Conservation (phyloP, 2,329 filamentous ascomycete species). For the Chrysosporium keratinophilum region DNA sequence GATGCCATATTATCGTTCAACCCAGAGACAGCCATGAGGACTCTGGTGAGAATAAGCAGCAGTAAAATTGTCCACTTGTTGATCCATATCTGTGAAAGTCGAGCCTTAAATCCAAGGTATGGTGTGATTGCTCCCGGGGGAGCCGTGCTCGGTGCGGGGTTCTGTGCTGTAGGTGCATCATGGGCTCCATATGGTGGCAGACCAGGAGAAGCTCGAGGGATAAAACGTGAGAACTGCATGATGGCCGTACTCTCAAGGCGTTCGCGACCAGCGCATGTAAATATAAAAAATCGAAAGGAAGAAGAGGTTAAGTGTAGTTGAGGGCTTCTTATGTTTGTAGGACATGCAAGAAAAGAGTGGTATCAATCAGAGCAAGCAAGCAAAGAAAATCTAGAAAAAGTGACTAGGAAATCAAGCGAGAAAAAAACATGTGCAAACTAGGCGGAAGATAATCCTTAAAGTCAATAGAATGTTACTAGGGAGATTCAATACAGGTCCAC, state of each 20-base stretch:
- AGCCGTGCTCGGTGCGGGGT: conserved; percentile 41
- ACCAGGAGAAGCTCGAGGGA: conserved; percentile 8
- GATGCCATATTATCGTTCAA: conserved; percentile 64
- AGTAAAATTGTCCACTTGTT: conserved; percentile 94
- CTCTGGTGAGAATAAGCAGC: conserved; percentile 69
- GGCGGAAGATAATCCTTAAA: not conserved
- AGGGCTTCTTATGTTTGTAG: not conserved
- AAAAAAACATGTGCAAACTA: not conserved
- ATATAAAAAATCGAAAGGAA: not conserved
- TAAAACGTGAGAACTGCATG: conserved; percentile 29
- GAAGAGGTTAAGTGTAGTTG: not conserved
- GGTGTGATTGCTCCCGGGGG: conserved; percentile 67
- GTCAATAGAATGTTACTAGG: conserved; percentile 3
- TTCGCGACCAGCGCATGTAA: conserved; percentile 12
- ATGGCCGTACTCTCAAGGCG: conserved; percentile 4
- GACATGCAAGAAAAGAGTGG: not conserved
- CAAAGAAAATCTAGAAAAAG: not conserved
- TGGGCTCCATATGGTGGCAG: conserved; percentile 35
- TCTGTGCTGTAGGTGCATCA: conserved; percentile 32
- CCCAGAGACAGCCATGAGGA: conserved; percentile 63
- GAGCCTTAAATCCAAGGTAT: conserved; percentile 79
- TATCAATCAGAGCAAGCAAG: not conserved
- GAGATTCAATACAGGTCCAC: not conserved
- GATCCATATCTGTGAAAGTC: conserved; percentile 92
- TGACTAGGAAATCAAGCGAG: not conserved